Conservation (phyloP, 2,329 filamentous ascomycete genomes). For the Diaporthe humulicola region DNA sequence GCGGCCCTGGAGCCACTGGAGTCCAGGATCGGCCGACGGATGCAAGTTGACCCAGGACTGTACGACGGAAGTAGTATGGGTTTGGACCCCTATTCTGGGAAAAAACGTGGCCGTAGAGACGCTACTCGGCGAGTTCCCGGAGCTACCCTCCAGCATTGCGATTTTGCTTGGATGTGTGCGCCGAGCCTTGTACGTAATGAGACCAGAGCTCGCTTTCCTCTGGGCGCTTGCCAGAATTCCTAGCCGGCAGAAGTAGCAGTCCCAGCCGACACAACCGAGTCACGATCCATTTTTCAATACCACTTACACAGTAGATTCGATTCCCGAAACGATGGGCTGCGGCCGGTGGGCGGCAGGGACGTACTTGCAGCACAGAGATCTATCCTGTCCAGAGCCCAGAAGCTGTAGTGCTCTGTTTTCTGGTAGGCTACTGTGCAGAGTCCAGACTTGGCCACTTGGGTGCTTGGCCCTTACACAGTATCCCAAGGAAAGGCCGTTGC, state of each 20-base stretch:
- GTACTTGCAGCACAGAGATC: background rate
- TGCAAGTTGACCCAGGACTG: background rate
- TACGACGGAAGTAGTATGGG: background rate
- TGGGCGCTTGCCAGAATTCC: conserved; percentile 20
- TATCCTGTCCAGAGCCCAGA: background rate
- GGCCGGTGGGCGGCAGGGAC: background rate
- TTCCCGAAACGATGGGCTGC: conserved; percentile 13
- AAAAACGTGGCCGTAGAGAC: conserved; percentile 37
- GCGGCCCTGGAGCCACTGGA: background rate
- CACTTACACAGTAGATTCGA: conserved; percentile 14
- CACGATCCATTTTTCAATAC: background rate
- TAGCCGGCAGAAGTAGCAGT: conserved; percentile 20
- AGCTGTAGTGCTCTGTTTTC: background rate
- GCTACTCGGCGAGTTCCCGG: conserved; percentile 35
- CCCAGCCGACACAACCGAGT: conserved; percentile 30
- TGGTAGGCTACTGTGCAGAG: background rate
- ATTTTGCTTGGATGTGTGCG: conserved; percentile 26
- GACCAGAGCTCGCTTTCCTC: background rate
- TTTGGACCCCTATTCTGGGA: conserved; percentile 37
- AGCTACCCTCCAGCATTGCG: conserved; percentile 9
- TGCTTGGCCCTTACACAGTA: conserved; percentile 1
- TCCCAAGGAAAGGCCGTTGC: conserved; percentile 16
- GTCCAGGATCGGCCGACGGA: background rate
- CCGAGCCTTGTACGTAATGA: conserved; percentile 38
- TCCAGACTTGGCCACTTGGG: background rate